phyloP scores from a whole-genome alignment of 192 early-diverging fungal genomes.

The Entrophospora sp. region DNA sequence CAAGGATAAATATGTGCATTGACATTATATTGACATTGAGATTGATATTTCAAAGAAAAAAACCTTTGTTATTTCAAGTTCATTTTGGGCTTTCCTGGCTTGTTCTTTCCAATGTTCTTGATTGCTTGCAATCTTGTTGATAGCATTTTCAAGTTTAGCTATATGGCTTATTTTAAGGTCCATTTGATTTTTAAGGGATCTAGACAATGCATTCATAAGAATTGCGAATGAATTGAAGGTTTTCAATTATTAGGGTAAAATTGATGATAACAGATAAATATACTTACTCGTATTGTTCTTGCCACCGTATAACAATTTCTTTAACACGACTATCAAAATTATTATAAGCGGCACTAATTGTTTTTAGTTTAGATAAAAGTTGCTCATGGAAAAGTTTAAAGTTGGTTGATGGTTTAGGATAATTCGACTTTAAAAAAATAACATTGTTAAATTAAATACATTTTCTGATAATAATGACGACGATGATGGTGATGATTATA shows the following conservation, averaged over 20 bases:
- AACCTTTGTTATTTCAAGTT: constrained; percentile 26
- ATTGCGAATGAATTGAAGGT: background rate
- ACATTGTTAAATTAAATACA: no score
- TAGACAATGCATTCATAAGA: background rate
- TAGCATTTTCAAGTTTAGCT: constrained; percentile 24
- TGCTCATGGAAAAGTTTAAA: constrained; percentile 31
- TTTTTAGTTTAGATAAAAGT: constrained; percentile 28
- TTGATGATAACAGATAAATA: no score
- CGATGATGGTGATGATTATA: no score
- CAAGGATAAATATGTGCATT: no score
- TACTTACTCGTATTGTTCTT: constrained; percentile 28
- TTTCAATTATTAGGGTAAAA: background rate
- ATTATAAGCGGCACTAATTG: constrained; percentile 26
- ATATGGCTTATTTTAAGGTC: constrained; percentile 28
- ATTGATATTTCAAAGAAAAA: background rate
- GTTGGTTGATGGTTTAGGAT: constrained; percentile 31
- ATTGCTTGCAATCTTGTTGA: constrained; percentile 22
- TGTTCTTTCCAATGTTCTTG: constrained; percentile 32
- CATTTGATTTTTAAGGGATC: constrained; percentile 27
- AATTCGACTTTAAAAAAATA: constrained; percentile 5
- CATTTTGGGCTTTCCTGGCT: constrained; percentile 19
- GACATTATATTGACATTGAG: no score
- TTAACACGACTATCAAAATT: constrained; percentile 32
- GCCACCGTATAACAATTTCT: constrained; percentile 29
- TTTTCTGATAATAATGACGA: no score